Evolutionary conservation across 2,329 filamentous ascomycete genomes (phyloP).

Genomic region (Xylariaceae sp.): DNA sequence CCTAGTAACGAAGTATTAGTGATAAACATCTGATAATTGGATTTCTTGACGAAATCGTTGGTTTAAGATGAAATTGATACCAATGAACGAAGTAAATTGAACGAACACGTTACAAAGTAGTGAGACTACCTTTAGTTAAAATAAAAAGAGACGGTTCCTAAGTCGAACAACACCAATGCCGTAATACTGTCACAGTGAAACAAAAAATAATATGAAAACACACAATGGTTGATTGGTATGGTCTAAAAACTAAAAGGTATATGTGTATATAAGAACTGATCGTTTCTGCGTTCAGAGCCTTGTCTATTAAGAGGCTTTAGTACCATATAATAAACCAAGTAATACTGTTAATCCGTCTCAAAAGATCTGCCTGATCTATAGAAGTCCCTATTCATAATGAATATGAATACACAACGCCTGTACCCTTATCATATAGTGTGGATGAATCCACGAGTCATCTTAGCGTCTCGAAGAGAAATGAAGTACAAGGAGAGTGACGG

Average conservation of each 20-base stretch:
- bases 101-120: conserved; percentile 6
- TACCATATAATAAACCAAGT: not conserved
- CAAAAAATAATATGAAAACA: not conserved
- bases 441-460: not conserved
- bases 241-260: no score
- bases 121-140: conserved; percentile 10
- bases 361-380: not conserved
- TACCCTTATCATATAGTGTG: not conserved
- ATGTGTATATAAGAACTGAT: no score
- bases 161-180: conserved; percentile 19
- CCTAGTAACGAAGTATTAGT: no score
- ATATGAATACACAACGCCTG: not conserved
- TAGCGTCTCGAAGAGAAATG: not conserved
- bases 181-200: conserved; percentile 15
- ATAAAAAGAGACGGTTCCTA: conserved; percentile 2
- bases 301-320: not conserved
- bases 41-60: no score
- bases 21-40: no score
- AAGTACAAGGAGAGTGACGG: not conserved
- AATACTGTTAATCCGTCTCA: not conserved
- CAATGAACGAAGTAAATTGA: not conserved
- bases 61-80: not conserved
- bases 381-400: not conserved
- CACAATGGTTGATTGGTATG: no score
- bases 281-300: not conserved